phyloP scores from a whole-genome alignment of 208 protist genomes.

The Trypanosoma scelopori region DNA sequence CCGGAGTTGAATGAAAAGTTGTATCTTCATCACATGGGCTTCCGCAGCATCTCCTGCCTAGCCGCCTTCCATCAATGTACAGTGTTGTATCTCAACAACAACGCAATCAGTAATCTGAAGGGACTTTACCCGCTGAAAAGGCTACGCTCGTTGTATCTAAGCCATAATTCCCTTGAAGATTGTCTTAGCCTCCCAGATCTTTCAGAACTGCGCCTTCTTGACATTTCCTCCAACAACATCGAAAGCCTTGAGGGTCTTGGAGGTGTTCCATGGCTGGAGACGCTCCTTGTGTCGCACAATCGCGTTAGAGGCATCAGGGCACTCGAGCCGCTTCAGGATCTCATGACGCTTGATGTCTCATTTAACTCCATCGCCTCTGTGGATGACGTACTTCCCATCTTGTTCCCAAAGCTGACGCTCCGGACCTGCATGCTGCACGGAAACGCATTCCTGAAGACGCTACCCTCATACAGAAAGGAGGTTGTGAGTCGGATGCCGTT shows the following conservation, averaged over 20 bases:
- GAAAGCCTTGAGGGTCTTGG: conserved; percentile 35
- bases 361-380: conserved; percentile 32
- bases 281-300: conserved; percentile 62
- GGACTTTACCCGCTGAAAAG: conserved; percentile 57
- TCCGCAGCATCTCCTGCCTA: conserved; percentile 67
- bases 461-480: conserved; percentile 78
- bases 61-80: conserved; percentile 74
- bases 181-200: conserved; percentile 68
- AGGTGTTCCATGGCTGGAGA: conserved; percentile 44
- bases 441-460: conserved; percentile 59
- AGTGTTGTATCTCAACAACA: conserved; percentile 92
- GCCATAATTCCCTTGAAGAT: conserved; percentile 77
- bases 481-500: conserved; percentile 54
- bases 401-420: conserved; percentile 32
- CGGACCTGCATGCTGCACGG: conserved; percentile 79
- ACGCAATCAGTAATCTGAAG: conserved; percentile 80
- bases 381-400: conserved; percentile 23
- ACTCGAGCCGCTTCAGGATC: conserved; percentile 13
- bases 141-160: conserved; percentile 82
- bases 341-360: conserved; percentile 45
- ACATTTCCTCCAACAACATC: conserved; percentile 86
- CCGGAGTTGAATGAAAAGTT: conserved; percentile 93
- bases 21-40: conserved; percentile 91
- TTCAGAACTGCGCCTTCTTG: conserved; percentile 66
- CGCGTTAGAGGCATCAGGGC: conserved; percentile 27